Evolutionary conservation across 495 filamentous ascomycete genomes (phyloP).

Genomic region (Filosporella fistucella): DNA sequence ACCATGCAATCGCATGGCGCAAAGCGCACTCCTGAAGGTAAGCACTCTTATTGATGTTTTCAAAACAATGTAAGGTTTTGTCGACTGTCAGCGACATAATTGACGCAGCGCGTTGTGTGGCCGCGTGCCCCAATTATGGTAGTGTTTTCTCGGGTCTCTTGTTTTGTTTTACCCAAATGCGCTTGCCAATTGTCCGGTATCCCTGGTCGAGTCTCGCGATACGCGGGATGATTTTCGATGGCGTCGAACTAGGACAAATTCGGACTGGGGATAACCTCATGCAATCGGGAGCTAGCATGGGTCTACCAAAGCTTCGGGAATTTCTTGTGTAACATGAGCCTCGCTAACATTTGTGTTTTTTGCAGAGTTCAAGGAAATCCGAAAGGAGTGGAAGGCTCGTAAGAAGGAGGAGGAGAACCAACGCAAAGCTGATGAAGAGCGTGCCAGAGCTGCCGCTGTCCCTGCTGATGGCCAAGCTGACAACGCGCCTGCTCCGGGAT

Average conservation of each 20-base stretch:
- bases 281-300: conserved; percentile 19
- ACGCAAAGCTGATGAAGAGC: conserved; percentile 89
- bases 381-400: conserved; percentile 97
- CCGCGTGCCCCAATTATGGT: no score
- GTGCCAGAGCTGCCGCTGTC: conserved; percentile 63
- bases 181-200: conserved; percentile 5
- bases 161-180: background rate
- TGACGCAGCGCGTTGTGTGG: background rate
- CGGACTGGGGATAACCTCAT: conserved; percentile 26
- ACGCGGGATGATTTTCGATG: conserved; percentile 15
- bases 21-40: conserved; percentile 96
- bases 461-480: conserved; percentile 54
- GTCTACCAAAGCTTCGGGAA: conserved; percentile 15
- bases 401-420: conserved; percentile 97
- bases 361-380: conserved; percentile 97
- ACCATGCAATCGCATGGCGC: conserved; percentile 95
- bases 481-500: conserved; percentile 54
- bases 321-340: conserved; percentile 23
- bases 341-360: conserved; percentile 30
- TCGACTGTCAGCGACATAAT: background rate
- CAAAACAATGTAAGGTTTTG: no score
- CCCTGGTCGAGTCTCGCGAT: conserved; percentile 4
- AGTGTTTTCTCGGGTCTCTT: no score
- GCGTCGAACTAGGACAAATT: conserved; percentile 16
- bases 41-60: conserved; percentile 26